Evolutionary conservation across 768 basidiomycete genomes (phyloP).

Genomic region (Termitomyces sp.): DNA sequence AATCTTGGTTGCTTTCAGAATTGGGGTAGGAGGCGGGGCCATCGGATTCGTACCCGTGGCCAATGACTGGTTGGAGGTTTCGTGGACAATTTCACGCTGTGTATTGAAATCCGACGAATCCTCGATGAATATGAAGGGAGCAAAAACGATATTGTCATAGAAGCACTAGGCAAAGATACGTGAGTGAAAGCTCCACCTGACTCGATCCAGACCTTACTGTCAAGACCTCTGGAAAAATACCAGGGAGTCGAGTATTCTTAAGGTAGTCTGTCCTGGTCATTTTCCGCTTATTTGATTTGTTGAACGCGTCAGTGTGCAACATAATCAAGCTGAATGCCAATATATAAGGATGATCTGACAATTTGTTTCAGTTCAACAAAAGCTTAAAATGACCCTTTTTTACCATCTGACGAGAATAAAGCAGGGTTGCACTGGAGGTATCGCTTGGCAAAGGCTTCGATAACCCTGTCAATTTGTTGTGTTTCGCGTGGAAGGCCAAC

Average conservation of each 20-base stretch:
- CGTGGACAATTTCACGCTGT: slow-evolving; percentile 40
- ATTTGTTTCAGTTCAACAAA: not conserved
- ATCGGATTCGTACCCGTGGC: slow-evolving; percentile 10
- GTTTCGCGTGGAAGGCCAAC: slow-evolving; percentile 91
- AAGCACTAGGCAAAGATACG: slow-evolving; percentile 55
- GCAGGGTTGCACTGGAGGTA: slow-evolving; percentile 81
- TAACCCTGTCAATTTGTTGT: slow-evolving; percentile 96
- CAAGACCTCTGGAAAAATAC: slow-evolving; percentile 74
- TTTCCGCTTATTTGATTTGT: slow-evolving; percentile 94
- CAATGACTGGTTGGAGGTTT: slow-evolving; percentile 22
- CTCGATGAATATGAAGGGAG: slow-evolving; percentile 95
- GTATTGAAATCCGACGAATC: slow-evolving; percentile 73
- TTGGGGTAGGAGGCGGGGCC: slow-evolving; percentile 21
- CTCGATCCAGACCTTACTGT: slow-evolving; percentile 50
- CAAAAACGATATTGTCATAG: slow-evolving; percentile 94
- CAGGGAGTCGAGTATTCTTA: slow-evolving; percentile 85
- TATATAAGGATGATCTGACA: slow-evolving; percentile 86
- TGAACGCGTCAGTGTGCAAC: slow-evolving; percentile 98
- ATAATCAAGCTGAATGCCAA: slow-evolving; percentile 97
- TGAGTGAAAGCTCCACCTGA: not conserved
- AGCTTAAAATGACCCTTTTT: slow-evolving; percentile 10
- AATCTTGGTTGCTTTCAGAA: slow-evolving; percentile 57
- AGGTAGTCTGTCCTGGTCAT: slow-evolving; percentile 96
- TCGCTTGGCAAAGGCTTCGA: slow-evolving; percentile 88
- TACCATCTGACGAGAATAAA: slow-evolving; percentile 75